Evolutionary conservation across 768 basidiomycete species (phyloP), one percentile per base, ranked within the genome.

Genomic region (Amyloporia xantha): DNA sequence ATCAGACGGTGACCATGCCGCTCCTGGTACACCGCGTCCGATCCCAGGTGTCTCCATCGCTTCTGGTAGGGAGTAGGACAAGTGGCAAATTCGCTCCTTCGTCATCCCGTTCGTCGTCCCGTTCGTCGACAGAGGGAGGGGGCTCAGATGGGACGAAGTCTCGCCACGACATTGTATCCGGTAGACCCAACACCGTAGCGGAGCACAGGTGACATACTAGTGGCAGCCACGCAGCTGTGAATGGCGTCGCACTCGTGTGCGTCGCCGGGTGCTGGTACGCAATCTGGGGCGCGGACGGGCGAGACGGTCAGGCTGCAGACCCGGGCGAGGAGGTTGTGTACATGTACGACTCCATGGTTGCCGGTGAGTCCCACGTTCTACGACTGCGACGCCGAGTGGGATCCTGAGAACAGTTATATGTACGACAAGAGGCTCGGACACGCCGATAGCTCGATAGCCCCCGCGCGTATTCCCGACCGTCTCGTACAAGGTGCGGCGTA

Each of bases 391-490:
- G 9, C 10, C 38, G 9, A n/a, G n/a, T n/a, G n/a, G n/a, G n/a
- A n/a, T n/a, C n/a, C n/a, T n/a, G 15, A 33, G 9, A 15, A 7
- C 15, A 7, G 30, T 15, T 15, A 33, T 33, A 15, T 33, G 30
- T 33, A 15, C 30, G 15, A 15, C 30, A 7, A 15, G 30, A 33
- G 15, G 9, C 30, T 33, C 30, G 30, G 9, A 15, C 15, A 7
- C 30, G 30, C 15, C 30, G 30, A 33, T 2, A 26, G 28, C 4
- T 28, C 51, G 40, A 40, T 27, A 5, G 50, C 50, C 33, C 41
- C 49, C 33, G 64, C 72, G 55, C 63, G 63, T 9, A 48, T 77
- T 53, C 78, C 79, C 49, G 81, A 80, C 55, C 72, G 79, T 0
- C 66, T 77, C 57, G 5, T 61, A 55, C 41, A 44, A 13, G 51